Base-by-base conservation (phyloP, 805 yeast genomes). In the Grigorovia transvaalensis region DNA sequence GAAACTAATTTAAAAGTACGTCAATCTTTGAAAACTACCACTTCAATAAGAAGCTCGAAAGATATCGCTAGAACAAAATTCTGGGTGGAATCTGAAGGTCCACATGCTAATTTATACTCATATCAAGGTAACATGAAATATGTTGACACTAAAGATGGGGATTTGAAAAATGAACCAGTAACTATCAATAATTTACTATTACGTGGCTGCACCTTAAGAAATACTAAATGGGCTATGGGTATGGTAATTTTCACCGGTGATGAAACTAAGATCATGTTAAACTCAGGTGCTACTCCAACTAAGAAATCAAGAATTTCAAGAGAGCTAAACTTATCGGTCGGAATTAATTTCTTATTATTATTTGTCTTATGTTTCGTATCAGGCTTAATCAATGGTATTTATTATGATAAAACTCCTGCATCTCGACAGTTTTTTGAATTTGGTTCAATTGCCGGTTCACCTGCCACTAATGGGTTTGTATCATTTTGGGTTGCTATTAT, bases 171-270 rank as follows among this genome's bases (percentile, higher is more conserved):
- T 65, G 93, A 85, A 65, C 77, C 90, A 5, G 76, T 83, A 15
- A 81, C 81, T 2, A 80, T 83, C 59, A 82, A 84, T 63, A 85
- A 85, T 62, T 60, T 85, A 64, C 67, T 86, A 44, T 67, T 86
- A 44, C 78, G 95, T 70, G 95, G 95, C 27, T 84, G 88, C 60
- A 74, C 79, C n/a, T 70, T 86, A 51, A 76, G 93, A 69, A 86
- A 86, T 62, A 85, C 93, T 1, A 84, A 82, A 66, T 86, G 93
- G 93, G 88, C 79, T 23, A 75, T 85, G 63, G 93, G 93, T 52
- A 60, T 85, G 29, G 93, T 85, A 17, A 72, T 79, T 2, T 85
- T 82, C 68, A 85, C 93, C 4, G 95, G 95, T 62, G 74, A 74
- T 46, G 93, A 86, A 57, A 78, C 95, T 2, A 86, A 86, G 60